phyloP scores from a whole-genome alignment of 345 rosid genomes.

The Salix suchowensis region DNA sequence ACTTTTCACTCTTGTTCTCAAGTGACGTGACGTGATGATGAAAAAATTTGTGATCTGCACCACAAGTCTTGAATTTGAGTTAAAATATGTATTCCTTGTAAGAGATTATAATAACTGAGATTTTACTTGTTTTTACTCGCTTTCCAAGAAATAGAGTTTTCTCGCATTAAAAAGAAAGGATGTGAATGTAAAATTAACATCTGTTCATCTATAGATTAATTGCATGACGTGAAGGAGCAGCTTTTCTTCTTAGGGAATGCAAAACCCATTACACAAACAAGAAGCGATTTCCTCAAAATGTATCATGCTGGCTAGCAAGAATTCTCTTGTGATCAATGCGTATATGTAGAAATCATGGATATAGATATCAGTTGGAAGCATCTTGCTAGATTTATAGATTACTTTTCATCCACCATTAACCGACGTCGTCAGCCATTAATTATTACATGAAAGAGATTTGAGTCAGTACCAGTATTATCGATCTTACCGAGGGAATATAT shows the following conservation, averaged over 20 bases:
- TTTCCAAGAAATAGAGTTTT: rapidly evolving
- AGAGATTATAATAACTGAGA: rapidly evolving
- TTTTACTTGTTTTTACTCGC: too few species aligned
- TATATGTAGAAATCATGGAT: too few species aligned
- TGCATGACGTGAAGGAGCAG: neutral
- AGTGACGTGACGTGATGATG: too few species aligned
- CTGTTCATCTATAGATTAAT: too few species aligned
- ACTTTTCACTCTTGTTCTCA: too few species aligned
- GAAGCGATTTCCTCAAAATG: neutral
- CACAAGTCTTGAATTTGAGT: rapidly evolving
- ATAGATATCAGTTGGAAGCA: too few species aligned
- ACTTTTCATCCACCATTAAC: neutral
- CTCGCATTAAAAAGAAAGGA: neutral
- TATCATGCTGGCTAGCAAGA: neutral
- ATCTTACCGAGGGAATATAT: neutral
- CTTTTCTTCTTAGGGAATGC: neutral
- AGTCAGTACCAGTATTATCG: neutral
- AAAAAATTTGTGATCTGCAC: too few species aligned
- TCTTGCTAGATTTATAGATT: too few species aligned
- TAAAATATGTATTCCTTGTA: rapidly evolving
- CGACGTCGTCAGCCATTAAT: neutral
- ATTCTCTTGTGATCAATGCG: neutral
- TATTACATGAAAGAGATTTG: neutral
- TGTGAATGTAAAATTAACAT: too few species aligned
- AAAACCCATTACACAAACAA: neutral